Evolutionary conservation across 768 basidiomycete genomes (phyloP).

Genomic region (Gymnopilus junonius): DNA sequence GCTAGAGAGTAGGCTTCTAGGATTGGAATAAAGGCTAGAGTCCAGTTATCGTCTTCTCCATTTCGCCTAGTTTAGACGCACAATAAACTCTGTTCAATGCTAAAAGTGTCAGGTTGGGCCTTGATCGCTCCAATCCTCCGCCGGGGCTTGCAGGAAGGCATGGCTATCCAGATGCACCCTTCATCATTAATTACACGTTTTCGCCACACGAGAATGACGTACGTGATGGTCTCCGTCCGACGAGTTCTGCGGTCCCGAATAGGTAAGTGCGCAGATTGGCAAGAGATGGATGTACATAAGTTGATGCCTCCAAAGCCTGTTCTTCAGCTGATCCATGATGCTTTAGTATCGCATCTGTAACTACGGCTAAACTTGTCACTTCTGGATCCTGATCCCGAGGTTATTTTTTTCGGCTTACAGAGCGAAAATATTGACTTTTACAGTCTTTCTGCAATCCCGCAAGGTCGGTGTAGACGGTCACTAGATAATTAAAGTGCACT

Average conservation of each 20-base stretch:
- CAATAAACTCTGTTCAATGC: not conserved
- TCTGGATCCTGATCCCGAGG: not conserved
- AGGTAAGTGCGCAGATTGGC: not conserved
- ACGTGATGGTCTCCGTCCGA: not conserved
- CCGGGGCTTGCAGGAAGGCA: constrained; percentile 7
- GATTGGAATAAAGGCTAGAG: not conserved
- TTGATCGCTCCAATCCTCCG: not conserved
- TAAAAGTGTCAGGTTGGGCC: not conserved
- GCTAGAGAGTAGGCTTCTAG: not conserved
- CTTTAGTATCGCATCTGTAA: not conserved
- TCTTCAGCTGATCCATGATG: not conserved
- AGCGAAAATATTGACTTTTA: not conserved
- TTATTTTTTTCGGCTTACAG: not conserved
- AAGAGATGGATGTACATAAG: not conserved
- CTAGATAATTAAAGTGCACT: not conserved
- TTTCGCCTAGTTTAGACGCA: not conserved
- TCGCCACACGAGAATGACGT: constrained; percentile 7
- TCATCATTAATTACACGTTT: not conserved
- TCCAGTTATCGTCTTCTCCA: not conserved
- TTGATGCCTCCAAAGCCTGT: not conserved
- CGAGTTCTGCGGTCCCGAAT: not conserved
- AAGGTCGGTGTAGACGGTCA: not conserved
- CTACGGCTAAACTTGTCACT: not conserved
- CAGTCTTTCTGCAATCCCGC: not conserved
- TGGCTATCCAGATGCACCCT: not conserved